Conservation (phyloP, 495 filamentous ascomycete genomes). For the Talaromyces ruber region DNA sequence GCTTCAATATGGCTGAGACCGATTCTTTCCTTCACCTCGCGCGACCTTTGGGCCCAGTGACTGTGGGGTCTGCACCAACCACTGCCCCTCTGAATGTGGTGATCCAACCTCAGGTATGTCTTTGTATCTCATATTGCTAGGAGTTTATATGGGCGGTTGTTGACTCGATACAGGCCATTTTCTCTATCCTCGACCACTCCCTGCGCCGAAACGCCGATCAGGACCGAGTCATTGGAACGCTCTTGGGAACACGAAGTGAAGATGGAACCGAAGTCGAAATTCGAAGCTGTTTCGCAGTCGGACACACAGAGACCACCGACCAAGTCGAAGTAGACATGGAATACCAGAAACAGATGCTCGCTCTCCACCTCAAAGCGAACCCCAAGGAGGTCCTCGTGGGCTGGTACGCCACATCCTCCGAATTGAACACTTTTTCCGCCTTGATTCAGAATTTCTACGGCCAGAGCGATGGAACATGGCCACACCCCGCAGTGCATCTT, state of each 20-base stretch:
- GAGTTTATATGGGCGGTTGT: conserved; percentile 1
- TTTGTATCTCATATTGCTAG: neutral
- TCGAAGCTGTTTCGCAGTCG: conserved; percentile 90
- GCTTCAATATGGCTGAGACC: conserved; percentile 66
- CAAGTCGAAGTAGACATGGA: conserved; percentile 99
- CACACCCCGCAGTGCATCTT: conserved; percentile 90
- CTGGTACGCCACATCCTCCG: conserved; percentile 94
- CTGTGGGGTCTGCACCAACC: conserved; percentile 67
- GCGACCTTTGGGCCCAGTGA: conserved; percentile 75
- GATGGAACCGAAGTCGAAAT: conserved; percentile 96
- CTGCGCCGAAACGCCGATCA: conserved; percentile 81
- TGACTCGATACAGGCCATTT: conserved; percentile 57
- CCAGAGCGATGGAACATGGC: conserved; percentile 92
- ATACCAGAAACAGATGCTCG: conserved; percentile 98
- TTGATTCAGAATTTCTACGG: conserved; percentile 99
- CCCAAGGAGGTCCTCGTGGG: conserved; percentile 90
- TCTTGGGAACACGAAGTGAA: conserved; percentile 85
- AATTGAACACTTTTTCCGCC: conserved; percentile 95
- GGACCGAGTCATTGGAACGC: conserved; percentile 90
- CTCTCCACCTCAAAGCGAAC: conserved; percentile 84
- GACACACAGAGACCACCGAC: conserved; percentile 95
- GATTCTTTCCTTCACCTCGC: conserved; percentile 91
- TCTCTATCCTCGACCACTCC: conserved; percentile 96
- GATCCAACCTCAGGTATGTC: conserved; percentile 86
- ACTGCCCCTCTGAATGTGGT: conserved; percentile 86